Conservation (phyloP, 2,329 filamentous ascomycete genomes). For the Ceratocystis papillata region DNA sequence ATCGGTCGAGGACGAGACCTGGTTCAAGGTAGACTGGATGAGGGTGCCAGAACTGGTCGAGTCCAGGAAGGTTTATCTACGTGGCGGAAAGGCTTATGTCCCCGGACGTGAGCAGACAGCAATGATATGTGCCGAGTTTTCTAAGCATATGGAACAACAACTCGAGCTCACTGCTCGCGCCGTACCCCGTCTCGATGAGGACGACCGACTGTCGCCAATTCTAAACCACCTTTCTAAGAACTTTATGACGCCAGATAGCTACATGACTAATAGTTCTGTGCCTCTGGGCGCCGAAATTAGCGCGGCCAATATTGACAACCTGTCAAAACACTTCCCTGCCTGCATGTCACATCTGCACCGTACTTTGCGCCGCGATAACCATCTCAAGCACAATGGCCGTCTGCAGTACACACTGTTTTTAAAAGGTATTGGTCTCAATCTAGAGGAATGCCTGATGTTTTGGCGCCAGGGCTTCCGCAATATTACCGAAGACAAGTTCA, state of each 20-base stretch:
- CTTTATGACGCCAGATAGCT: slow-evolving; percentile 82
- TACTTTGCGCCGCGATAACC: slow-evolving; percentile 72
- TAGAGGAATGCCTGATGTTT: slow-evolving; percentile 88
- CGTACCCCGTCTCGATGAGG: slow-evolving; percentile 85
- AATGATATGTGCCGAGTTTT: slow-evolving; percentile 83
- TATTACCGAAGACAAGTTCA: slow-evolving; percentile 86
- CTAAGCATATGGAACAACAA: slow-evolving; percentile 63
- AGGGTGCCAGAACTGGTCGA: slow-evolving; percentile 85
- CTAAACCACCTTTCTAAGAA: slow-evolving; percentile 79
- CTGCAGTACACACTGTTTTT: slow-evolving; percentile 94
- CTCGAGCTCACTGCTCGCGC: slow-evolving; percentile 88
- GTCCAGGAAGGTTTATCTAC: slow-evolving; percentile 62
- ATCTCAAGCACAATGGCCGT: slow-evolving; percentile 86
- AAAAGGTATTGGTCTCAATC: slow-evolving; percentile 81
- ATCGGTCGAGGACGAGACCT: slow-evolving; percentile 63
- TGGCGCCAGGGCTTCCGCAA: slow-evolving; percentile 81
- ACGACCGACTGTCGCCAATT: slow-evolving; percentile 68
- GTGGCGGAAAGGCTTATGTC: slow-evolving; percentile 78
- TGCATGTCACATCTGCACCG: slow-evolving; percentile 92
- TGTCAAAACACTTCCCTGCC: slow-evolving; percentile 74
- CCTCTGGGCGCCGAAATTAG: slow-evolving; percentile 61
- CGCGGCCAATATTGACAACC: slow-evolving; percentile 65
- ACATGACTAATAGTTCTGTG: slow-evolving; percentile 55
- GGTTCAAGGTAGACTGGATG: slow-evolving; percentile 97
- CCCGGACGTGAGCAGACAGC: slow-evolving; percentile 76